Evolutionary conservation across 352 stramenopile genomes (phyloP), one percentile per base, ranked within the genome.

Genomic region (Phytophthora capsici): DNA sequence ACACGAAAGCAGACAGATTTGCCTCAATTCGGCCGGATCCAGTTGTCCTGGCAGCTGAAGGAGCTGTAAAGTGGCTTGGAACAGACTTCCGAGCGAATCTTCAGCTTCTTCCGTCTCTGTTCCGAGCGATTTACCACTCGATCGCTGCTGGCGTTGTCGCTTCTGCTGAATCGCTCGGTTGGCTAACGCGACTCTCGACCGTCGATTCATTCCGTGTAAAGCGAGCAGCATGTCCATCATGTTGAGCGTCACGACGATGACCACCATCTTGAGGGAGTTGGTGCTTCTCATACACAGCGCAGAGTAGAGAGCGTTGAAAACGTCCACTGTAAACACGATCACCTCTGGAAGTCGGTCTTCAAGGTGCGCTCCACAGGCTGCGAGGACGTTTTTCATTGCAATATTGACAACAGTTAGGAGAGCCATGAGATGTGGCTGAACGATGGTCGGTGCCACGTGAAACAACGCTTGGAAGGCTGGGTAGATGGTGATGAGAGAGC

Each of bases 281-380:
- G 50, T 63, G 16, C 50, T 69, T 38, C 65, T 66, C 69, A 78
- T 72, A 6, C 69, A 78, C 9, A 78, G 57, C 0, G 60, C 52
- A 4, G 55, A 75, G 30, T 81, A 84, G 8, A 84, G 52, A 6
- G 75, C 45, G 50, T 68, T 78, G 46, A 84, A 84, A 10, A 81
- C 55, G 12, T 84, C 72, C 13, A 84, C 57, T 0, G 65, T 63
- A 28, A 81, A 77, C 0, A 78, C 75, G 20, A 79, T 67, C 1
- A 68, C 75, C 47, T 80, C 74, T 0, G 74, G 71, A 2, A 80
- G 17, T 41, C 54, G 49, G 17, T 78, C 51, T 66, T 76, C 51
- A 2, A 66, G 40, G 25, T 84, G 65, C 13, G 36, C 68, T 14
- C 65, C 65, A 57, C 65, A 73, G 16, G 41, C 53, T 17, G 65